phyloP scores from a whole-genome alignment of 257 asterid species.

The Scutellaria minor region DNA sequence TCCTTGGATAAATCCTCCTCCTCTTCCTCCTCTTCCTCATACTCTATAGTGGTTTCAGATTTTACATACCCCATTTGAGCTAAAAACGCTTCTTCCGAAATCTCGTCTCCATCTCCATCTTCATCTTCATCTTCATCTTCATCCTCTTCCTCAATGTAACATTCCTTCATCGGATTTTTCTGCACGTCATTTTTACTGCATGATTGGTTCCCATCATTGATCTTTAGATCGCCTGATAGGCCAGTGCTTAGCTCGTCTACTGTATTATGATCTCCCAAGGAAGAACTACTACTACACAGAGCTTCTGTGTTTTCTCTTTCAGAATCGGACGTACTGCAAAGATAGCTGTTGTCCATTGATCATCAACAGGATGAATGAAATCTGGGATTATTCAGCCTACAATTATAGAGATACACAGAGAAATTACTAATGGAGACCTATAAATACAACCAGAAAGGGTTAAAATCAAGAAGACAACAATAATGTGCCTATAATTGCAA shows the following conservation, averaged over 20 bases:
- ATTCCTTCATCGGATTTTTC: conserved; percentile 1
- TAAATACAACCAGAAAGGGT: background rate
- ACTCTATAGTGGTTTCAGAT: conserved; percentile 23
- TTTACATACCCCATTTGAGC: conserved; percentile 49
- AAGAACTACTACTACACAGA: conserved; percentile 10
- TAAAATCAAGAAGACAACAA: background rate
- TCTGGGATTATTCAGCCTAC: conserved; percentile 26
- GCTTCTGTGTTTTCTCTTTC: conserved; percentile 11
- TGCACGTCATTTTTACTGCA: background rate
- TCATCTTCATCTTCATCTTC: conserved; percentile 25
- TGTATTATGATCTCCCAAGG: conserved; percentile 24
- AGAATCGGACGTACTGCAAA: conserved; percentile 7
- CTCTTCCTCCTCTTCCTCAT: conserved; percentile 26
- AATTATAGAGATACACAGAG: background rate
- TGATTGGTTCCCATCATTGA: conserved; percentile 17
- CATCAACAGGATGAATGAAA: conserved; percentile 31
- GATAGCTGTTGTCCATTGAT: conserved; percentile 34
- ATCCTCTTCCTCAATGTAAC: conserved; percentile 34
- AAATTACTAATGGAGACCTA: background rate
- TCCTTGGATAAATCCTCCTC: conserved; percentile 35
- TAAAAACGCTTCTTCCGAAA: conserved; percentile 43
- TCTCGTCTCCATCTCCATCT: conserved; percentile 36
- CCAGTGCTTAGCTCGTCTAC: conserved; percentile 23
- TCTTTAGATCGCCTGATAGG: conserved; percentile 27
- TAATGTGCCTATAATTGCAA: conserved; percentile 7